A percentile compares a stretch with the other conserved stretches of the same genome.
Conservation (phyloP, 768 basidiomycete genomes). For the Chiua virens region DNA sequence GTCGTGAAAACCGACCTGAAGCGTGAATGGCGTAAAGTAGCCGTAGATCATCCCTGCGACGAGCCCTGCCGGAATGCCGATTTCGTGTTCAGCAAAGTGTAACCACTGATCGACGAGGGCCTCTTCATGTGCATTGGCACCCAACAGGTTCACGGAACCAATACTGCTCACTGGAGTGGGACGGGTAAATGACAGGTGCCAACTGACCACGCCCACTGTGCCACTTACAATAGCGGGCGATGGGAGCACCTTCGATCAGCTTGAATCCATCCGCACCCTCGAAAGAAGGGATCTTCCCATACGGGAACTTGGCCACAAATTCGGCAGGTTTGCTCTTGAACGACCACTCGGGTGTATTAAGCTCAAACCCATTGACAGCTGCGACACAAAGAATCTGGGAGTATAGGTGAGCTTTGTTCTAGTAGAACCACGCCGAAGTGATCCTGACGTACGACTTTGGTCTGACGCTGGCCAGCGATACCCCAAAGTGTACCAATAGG, state of each 20-base stretch:
- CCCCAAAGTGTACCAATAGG: background rate
- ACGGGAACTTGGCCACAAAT: constrained; percentile 10
- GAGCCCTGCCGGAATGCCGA: background rate
- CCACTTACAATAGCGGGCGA: constrained; percentile 10
- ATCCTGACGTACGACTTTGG: background rate
- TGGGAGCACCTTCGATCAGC: constrained; percentile 8
- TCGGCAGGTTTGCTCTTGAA: constrained; percentile 7
- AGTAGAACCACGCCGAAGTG: background rate
- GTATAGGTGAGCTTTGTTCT: too few relatives aligned
- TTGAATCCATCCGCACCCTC: constrained; percentile 8
- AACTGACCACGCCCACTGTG: background rate
- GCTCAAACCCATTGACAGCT: constrained; percentile 7
- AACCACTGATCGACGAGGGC: constrained; percentile 14
- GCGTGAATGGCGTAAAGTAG: background rate
- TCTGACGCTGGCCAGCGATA: background rate
- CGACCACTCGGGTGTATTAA: constrained; percentile 1
- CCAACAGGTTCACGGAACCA: constrained; percentile 1
- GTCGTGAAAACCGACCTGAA: background rate
- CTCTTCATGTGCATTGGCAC: constrained; percentile 2
- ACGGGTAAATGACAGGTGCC: constrained; percentile 10
- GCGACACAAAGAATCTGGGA: constrained; percentile 8
- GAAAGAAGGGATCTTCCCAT: constrained; percentile 11
- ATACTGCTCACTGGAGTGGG: background rate
- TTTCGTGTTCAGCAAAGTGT: constrained; percentile 13
- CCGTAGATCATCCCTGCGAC: background rate